Percentiles rank a stretch among this genome's conserved stretches.
These are phyloP conservation scores for Penicillium occitanis DNA, from an alignment of 2,329 filamentous ascomycete genomes.

Conservation along the genomic window DNA sequence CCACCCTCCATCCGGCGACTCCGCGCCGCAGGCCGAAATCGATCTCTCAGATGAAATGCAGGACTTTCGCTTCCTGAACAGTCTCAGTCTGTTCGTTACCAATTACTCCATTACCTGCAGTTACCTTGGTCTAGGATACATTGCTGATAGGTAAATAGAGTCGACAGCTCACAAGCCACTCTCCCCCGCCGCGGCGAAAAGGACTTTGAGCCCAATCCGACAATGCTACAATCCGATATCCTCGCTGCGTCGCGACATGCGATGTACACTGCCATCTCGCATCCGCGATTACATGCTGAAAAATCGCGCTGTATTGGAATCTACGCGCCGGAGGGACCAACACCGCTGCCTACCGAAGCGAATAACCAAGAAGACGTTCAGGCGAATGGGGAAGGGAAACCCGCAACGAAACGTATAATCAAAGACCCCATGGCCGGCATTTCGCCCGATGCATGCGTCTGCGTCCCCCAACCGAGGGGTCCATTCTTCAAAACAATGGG, in stretches of 20 bases:
- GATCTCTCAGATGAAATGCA: conserved; percentile 76
- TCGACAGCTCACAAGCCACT: conserved; percentile 41
- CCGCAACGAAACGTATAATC: conserved; percentile 17
- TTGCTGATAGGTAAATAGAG: conserved; percentile 39
- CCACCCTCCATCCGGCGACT: conserved; percentile 29
- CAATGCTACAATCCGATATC: conserved; percentile 72
- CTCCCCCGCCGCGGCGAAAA: conserved; percentile 91
- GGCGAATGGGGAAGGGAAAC: conserved; percentile 14
- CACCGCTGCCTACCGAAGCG: conserved; percentile 20
- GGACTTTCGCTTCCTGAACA: conserved; percentile 75
- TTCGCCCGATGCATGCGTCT: conserved; percentile 51
- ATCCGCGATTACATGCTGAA: conserved; percentile 73
- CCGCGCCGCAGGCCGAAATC: conserved; percentile 51
- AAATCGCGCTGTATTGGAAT: conserved; percentile 67
- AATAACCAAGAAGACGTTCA: conserved; percentile 13
- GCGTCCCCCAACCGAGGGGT: conserved; percentile 70
- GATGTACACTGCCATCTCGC: conserved; percentile 83
- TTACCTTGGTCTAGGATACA: neutral
- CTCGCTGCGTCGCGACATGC: conserved; percentile 79
- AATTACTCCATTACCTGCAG: neutral
- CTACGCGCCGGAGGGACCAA: conserved; percentile 64
- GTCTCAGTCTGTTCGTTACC: conserved; percentile 51
- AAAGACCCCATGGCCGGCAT: conserved; percentile 25
- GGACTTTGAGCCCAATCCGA: conserved; percentile 93
- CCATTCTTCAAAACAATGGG: conserved; percentile 76